Conservation (phyloP, 139 green algal species). For the Chlorella sp. region DNA sequence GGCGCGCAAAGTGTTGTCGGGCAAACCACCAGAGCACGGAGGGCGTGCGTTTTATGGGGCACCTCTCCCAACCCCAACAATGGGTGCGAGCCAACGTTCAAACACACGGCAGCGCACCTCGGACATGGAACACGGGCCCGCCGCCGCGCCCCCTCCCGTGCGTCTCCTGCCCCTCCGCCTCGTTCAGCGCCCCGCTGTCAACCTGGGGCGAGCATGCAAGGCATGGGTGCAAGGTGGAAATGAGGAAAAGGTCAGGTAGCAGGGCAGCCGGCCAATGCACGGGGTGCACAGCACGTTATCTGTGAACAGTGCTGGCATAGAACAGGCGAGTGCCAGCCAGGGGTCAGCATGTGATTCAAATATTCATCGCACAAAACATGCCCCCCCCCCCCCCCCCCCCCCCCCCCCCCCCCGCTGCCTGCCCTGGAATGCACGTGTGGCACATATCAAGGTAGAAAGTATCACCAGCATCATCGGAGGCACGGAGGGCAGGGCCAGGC, state of each 20-base stretch:
- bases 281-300: too few relatives aligned
- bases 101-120: constrained; percentile 37
- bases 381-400: too few relatives aligned
- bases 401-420: background rate
- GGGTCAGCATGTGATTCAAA: too few relatives aligned
- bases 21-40: too few relatives aligned
- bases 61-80: too few relatives aligned
- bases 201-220: constrained; percentile 54
- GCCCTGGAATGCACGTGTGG: background rate
- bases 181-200: constrained; percentile 75
- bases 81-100: background rate
- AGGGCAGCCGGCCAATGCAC: background rate
- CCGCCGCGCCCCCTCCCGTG: constrained; percentile 36
- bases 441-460: background rate
- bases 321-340: too few relatives aligned
- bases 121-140: constrained; percentile 77
- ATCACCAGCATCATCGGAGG: constrained; percentile 78
- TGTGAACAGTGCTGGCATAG: too few relatives aligned
- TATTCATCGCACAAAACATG: too few relatives aligned
- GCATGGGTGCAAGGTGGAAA: background rate
- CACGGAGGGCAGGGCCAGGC: constrained; percentile 65
- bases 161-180: constrained; percentile 54
- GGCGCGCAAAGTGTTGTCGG: too few relatives aligned
- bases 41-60: too few relatives aligned
- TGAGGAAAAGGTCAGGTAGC: background rate